Evolutionary conservation across 768 basidiomycete genomes (phyloP), one percentile per base, ranked within the genome.

Genomic region (Sporobolomyces pararoseus): DNA sequence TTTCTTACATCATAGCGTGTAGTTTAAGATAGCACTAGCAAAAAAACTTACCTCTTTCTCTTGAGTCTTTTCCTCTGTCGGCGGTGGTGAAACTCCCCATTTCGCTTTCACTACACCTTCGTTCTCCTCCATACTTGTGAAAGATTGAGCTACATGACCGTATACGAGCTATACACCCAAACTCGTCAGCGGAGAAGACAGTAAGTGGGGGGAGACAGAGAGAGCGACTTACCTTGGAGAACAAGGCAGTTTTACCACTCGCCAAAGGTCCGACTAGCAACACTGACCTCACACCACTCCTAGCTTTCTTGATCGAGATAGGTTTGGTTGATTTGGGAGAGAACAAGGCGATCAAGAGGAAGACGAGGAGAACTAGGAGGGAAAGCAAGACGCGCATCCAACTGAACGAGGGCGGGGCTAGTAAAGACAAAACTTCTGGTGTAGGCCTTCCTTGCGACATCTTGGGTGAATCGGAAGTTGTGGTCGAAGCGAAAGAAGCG

Each of bases 191-290:
- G 25, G 10, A 19, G n/a, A 4, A 13, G 39, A 42, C 39, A 42
- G 39, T 23, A 12, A 12, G 13, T 19, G 37, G 7, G 7, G 55
- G 47, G 46, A 47, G 39, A 19, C 1, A 35, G 25, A 2, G 44
- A 10, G 4, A 9, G 4, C 0, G 19, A 32, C 73, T 50, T 31
- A 76, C 75, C 55, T 46, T 67, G 0, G 71, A 67, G 63, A 76
- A 76, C 32, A 76, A 32, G 5, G 66, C 66, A 46, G 75, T 76
- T 68, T 76, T 76, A 7, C 75, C 75, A 21, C 65, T 58, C n/a
- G 71, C 73, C 39, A 73, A 46, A 21, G 75, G 75, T 1, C 75
- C 75, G 2, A 59, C 66, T 5, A 76, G 64, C 12, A 76, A 47
- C 3, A 76, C 63, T 7, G 71, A 75, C 21, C 25, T 27, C 0